phyloP scores from a whole-genome alignment of 2,329 filamentous ascomycete genomes.

The Mollisiaceae sp. region DNA sequence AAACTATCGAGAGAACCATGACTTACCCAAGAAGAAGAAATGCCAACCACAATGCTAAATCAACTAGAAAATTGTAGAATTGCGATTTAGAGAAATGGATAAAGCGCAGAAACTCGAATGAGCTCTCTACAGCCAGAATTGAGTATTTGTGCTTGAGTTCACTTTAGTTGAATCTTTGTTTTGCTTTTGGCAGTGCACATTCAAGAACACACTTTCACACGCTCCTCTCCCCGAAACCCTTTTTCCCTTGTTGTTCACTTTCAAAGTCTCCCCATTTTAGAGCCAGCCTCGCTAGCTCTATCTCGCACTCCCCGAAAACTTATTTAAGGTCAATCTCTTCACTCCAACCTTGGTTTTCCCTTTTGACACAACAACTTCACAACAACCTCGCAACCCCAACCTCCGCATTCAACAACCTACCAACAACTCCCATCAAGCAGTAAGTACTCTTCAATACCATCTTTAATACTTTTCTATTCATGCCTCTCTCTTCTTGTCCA shows the following conservation, averaged over 20 bases:
- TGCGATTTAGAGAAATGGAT: neutral
- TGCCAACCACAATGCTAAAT: slow-evolving; percentile 11
- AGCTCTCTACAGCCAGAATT: slow-evolving; percentile 10
- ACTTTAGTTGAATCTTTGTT: neutral
- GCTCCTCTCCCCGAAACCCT: neutral
- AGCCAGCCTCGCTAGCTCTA: slow-evolving; percentile 16
- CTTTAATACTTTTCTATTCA: neutral
- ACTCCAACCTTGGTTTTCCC: slow-evolving; percentile 3
- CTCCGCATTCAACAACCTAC: neutral
- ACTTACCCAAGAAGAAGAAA: neutral
- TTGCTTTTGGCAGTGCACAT: neutral
- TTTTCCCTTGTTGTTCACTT: neutral
- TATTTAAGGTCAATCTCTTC: slow-evolving; percentile 17
- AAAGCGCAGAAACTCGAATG: slow-evolving; percentile 17
- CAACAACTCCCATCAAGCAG: neutral
- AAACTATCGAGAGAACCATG: neutral
- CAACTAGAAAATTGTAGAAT: neutral
- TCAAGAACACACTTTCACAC: neutral
- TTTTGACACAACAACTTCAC: slow-evolving; percentile 13
- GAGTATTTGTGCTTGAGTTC: slow-evolving; percentile 12
- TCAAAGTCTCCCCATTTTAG: slow-evolving; percentile 11
- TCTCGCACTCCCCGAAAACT: slow-evolving; percentile 15
- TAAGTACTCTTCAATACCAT: neutral
- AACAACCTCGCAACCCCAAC: slow-evolving; percentile 16
- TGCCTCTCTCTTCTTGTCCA: neutral